phyloP scores from a whole-genome alignment of 1,284 basidiomycete genomes.

The Heterobasidion occidentale region DNA sequence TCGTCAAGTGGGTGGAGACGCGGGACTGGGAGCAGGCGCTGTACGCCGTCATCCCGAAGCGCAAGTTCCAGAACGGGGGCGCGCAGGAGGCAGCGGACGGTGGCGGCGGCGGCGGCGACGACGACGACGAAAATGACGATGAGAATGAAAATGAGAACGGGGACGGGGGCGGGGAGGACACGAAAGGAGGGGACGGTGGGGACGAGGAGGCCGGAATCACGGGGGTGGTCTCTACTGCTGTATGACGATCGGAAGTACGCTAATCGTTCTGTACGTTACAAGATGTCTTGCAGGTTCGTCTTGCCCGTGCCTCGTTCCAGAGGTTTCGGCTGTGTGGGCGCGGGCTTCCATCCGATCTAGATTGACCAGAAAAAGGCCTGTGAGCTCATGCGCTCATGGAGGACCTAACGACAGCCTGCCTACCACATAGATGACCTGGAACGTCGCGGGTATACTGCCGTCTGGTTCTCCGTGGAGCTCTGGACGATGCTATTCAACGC shows the following conservation, averaged over 20 bases:
- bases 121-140: constrained; percentile 6
- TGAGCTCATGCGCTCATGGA: too few species aligned
- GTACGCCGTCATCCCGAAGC: constrained; percentile 78
- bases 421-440: constrained; percentile 93
- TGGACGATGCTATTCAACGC: constrained; percentile 21
- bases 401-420: not conserved
- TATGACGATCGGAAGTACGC: not conserved
- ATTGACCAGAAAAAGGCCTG: not conserved
- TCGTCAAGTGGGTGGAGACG: constrained; percentile 82
- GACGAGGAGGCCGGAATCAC: not conserved
- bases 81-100: constrained; percentile 14
- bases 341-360: constrained; percentile 98
- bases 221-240: not conserved
- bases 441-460: constrained; percentile 88
- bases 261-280: constrained; percentile 29
- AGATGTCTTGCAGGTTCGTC: constrained; percentile 75
- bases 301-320: constrained; percentile 80
- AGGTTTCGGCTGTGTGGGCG: constrained; percentile 77
- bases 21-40: constrained; percentile 81
- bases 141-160: not conserved
- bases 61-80: constrained; percentile 64
- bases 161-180: not conserved
- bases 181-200: not conserved
- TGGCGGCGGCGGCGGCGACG: constrained; percentile 11
- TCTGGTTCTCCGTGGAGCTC: constrained; percentile 82